Evolutionary conservation across 495 filamentous ascomycete species (phyloP).

Genomic region (Hypoxylon trugodes): DNA sequence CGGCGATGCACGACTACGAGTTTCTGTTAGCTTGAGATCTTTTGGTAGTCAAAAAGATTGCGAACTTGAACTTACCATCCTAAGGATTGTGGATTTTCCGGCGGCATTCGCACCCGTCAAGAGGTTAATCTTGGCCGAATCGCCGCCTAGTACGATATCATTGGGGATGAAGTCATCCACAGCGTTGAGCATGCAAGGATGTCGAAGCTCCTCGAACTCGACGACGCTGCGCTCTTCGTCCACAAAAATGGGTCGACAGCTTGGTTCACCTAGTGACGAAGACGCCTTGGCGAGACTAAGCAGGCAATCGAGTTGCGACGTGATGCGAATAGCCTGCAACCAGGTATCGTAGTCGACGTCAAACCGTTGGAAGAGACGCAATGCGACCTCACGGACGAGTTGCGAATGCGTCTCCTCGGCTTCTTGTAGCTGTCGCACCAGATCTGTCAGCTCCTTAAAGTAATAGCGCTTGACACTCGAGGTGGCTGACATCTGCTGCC

Average conservation of each 20-base stretch:
- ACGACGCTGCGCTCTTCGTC: conserved; percentile 84
- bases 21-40: conserved; percentile 32
- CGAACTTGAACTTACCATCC: conserved; percentile 74
- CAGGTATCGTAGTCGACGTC: conserved; percentile 88
- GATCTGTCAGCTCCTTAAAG: conserved; percentile 78
- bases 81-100: conserved; percentile 96
- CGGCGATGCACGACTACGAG: conserved; percentile 78
- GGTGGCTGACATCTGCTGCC: conserved; percentile 97
- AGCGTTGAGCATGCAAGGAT: conserved; percentile 90
- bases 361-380: conserved; percentile 85
- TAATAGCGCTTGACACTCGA: conserved; percentile 94
- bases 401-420: conserved; percentile 94
- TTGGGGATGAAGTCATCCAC: conserved; percentile 98
- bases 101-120: conserved; percentile 97
- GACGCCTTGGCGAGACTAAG: conserved; percentile 93
- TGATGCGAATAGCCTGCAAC: conserved; percentile 84
- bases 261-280: conserved; percentile 79
- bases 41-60: background rate
- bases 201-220: conserved; percentile 90
- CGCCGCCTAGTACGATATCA: conserved; percentile 86
- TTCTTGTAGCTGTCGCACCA: conserved; percentile 89
- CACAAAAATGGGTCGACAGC: conserved; percentile 87
- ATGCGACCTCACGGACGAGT: conserved; percentile 86
- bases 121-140: conserved; percentile 82
- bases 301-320: conserved; percentile 93